phyloP scores from a whole-genome alignment of 805 yeast species.

The Saturnispora zaruensis region DNA sequence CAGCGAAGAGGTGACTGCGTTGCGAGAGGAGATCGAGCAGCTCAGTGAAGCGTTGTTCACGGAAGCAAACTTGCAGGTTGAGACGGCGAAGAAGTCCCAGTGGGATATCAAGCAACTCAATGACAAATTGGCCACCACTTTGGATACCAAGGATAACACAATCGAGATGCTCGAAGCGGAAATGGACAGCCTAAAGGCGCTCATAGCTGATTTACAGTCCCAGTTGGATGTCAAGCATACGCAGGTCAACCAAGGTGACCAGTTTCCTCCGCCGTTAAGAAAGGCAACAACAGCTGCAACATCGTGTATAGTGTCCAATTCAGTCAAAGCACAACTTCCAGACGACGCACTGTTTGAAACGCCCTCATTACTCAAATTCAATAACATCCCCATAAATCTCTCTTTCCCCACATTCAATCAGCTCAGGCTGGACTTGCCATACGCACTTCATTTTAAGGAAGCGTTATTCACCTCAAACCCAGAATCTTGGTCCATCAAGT shows the following conservation, averaged over 20 bases:
- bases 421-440: conserved; percentile 36
- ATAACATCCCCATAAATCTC: conserved; percentile 15
- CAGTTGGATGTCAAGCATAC: neutral
- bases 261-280: neutral
- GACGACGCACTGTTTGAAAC: conserved; percentile 16
- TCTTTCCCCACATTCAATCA: conserved; percentile 28
- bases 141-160: conserved; percentile 61
- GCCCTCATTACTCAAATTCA: conserved; percentile 16
- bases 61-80: conserved; percentile 81
- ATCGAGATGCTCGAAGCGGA: conserved; percentile 61
- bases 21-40: conserved; percentile 73
- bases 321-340: neutral
- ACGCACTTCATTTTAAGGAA: conserved; percentile 37
- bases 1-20: conserved; percentile 41
- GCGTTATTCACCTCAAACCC: conserved; percentile 24
- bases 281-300: conserved; percentile 12
- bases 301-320: neutral
- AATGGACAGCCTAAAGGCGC: conserved; percentile 52
- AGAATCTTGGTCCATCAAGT: conserved; percentile 31
- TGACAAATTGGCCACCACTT: conserved; percentile 40
- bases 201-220: conserved; percentile 36
- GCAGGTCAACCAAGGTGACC: neutral
- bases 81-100: conserved; percentile 63
- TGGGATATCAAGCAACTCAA: conserved; percentile 53
- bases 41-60: conserved; percentile 67